Conservation (phyloP, 2,329 filamentous ascomycete genomes). For the Arthrinium phaeospermum region DNA sequence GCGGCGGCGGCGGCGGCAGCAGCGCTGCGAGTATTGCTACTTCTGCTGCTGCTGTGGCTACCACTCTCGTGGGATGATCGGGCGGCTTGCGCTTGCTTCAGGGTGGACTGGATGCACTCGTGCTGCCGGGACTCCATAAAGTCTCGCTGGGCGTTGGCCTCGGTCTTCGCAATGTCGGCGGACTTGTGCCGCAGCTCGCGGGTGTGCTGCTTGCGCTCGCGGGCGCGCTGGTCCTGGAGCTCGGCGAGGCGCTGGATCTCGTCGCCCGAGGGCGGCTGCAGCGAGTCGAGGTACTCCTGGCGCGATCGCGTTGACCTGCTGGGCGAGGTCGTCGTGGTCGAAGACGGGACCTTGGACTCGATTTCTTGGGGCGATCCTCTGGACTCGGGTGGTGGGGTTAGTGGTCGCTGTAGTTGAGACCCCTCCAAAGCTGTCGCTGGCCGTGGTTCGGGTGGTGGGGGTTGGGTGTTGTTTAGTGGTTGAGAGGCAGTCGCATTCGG, state of each 20-base stretch:
- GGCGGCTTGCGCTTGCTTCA: conserved; percentile 10
- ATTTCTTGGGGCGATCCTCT: background rate
- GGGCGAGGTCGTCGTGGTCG: conserved; percentile 31
- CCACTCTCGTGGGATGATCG: conserved; percentile 25
- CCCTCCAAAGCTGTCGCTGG: conserved; percentile 26
- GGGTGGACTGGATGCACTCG: conserved; percentile 27
- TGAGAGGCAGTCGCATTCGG: background rate
- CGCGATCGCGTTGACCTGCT: conserved; percentile 34
- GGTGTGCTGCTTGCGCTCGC: conserved; percentile 48
- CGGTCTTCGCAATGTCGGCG: conserved; percentile 27
- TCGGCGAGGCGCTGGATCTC: conserved; percentile 55
- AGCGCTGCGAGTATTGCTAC: background rate
- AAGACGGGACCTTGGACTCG: conserved; percentile 29
- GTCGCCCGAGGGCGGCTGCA: conserved; percentile 52
- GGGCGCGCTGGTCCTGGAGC: conserved; percentile 54
- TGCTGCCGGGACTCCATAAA: conserved; percentile 40
- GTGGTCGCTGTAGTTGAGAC: conserved; percentile 33
- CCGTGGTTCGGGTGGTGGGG: conserved; percentile 25
- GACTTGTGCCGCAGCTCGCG: conserved; percentile 40
- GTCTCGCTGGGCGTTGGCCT: conserved; percentile 38
- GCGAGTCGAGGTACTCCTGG: conserved; percentile 56
- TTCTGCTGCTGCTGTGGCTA: background rate
- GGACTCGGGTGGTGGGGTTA: conserved; percentile 28
- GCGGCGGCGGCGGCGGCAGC: conserved; percentile 18
- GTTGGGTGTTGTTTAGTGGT: background rate